phyloP scores from a whole-genome alignment of 2,329 filamentous ascomycete species.

The Claviceps sorghi region DNA sequence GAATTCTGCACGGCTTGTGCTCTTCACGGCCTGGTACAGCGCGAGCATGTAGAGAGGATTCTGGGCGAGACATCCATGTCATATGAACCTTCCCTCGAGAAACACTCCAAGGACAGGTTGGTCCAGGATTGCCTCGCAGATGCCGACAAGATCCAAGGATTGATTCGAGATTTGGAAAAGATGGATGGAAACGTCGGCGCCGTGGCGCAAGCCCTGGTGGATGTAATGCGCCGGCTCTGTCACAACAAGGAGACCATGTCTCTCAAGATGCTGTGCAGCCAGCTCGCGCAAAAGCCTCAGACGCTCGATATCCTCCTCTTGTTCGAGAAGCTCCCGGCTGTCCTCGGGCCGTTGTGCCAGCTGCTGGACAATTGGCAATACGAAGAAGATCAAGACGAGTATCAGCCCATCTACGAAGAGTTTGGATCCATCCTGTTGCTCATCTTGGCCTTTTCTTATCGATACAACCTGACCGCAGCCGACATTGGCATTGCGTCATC shows the following conservation, averaged over 20 bases:
- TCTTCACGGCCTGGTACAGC: slow-evolving; percentile 69
- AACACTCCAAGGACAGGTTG: slow-evolving; percentile 64
- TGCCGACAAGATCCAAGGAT: slow-evolving; percentile 56
- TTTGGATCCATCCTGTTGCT: slow-evolving; percentile 65
- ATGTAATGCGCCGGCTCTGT: slow-evolving; percentile 57
- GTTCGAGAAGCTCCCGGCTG: slow-evolving; percentile 54
- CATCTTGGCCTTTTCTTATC: slow-evolving; percentile 58
- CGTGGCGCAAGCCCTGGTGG: slow-evolving; percentile 62
- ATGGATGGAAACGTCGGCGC: slow-evolving; percentile 87
- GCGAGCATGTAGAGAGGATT: slow-evolving; percentile 62
- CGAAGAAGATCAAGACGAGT: slow-evolving; percentile 71
- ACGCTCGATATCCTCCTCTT: slow-evolving; percentile 62
- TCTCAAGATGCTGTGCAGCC: slow-evolving; percentile 58
- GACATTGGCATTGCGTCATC: slow-evolving; percentile 47
- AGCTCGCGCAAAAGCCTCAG: slow-evolving; percentile 57
- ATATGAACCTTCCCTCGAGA: slow-evolving; percentile 57
- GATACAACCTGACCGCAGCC: slow-evolving; percentile 50
- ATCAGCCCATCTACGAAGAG: slow-evolving; percentile 75
- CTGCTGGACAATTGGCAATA: slow-evolving; percentile 68
- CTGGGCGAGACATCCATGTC: slow-evolving; percentile 75
- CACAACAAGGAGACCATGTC: slow-evolving; percentile 63
- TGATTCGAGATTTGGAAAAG: slow-evolving; percentile 71
- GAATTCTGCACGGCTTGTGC: slow-evolving; percentile 86
- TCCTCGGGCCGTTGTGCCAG: slow-evolving; percentile 59
- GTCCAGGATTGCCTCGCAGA: slow-evolving; percentile 66